phyloP scores from a whole-genome alignment of 1,284 basidiomycete genomes.

The Phellopilus nigrolimitatus region DNA sequence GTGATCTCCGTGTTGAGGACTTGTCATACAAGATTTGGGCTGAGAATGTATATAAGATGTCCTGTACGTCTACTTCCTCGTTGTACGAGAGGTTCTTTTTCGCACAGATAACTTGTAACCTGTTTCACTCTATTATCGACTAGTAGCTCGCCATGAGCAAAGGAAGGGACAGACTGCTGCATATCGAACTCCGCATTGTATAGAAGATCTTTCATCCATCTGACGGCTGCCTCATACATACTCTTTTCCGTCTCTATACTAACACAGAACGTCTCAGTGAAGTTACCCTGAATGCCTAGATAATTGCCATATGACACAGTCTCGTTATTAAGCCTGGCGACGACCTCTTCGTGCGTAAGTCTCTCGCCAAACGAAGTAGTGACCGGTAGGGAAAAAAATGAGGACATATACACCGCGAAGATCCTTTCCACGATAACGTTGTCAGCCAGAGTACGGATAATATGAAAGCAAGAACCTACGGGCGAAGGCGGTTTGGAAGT shows the following conservation, averaged over 20 bases:
- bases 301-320: constrained; percentile 84
- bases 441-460: constrained; percentile 18
- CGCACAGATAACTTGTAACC: constrained; percentile 81
- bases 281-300: constrained; percentile 66
- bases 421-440: constrained; percentile 46
- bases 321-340: constrained; percentile 86
- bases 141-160: neutral
- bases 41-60: constrained; percentile 74
- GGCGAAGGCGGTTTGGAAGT: constrained; percentile 69
- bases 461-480: constrained; percentile 44
- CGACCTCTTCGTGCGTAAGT: constrained; percentile 85
- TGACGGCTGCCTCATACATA: constrained; percentile 78
- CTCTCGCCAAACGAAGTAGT: constrained; percentile 63
- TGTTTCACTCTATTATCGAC: constrained; percentile 29
- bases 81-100: constrained; percentile 92
- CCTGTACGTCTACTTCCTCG: constrained; percentile 87
- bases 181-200: constrained; percentile 78
- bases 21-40: constrained; percentile 65
- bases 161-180: constrained; percentile 56
- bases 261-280: constrained; percentile 75
- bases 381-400: constrained; percentile 90
- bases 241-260: constrained; percentile 80
- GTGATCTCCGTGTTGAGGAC: constrained; percentile 71
- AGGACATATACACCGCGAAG: constrained; percentile 76
- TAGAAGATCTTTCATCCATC: constrained; percentile 90